Evolutionary conservation across 129 eudicot genomes (phyloP), one percentile per base, ranked within the genome.

Genomic region (Kitagawia praeruptora): DNA sequence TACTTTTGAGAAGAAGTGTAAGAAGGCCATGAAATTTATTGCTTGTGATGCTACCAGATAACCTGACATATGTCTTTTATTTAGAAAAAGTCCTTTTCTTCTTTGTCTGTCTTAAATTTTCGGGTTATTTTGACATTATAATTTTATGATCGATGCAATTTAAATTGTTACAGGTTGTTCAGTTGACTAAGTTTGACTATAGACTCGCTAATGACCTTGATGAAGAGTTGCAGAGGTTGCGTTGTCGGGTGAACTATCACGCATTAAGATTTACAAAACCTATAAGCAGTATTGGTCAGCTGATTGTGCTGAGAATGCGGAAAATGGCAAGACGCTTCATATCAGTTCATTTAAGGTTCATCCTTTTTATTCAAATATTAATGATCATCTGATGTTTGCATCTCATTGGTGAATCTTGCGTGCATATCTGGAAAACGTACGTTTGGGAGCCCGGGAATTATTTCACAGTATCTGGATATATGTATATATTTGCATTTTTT

Each of bases 301-400:
- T 76, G 74, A 80, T 95, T 37, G 93, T 95, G 75, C 81, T 75
- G 66, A 87, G 87, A 81, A 92, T 95, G 97, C 85, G 94, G 79
- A 87, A 95, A 83, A 95, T 92, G 97, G 87, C 89, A 56, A 88
- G 79, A 77, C 91, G 96, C 82, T 95, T 85, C 78, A 92, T 95
- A 77, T 97, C 97, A 46, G 89, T 95, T 86, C 98, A 95, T 86
- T 90, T 95, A 84, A 95, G 98, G 98, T 95, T 77, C 77, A 63
- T 27, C 38, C 18, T 10, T 63, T 54, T 54, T 54, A 1, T 54
- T 4, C 38, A 7, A 63, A 63, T 8, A 63, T 63, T 8, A n/a
- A 61, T 61, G 9, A 25, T 61, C 37, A 61, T 61, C 15, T 61
- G 11, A 61, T n/a, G 5, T 61, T 61, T 61, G 70, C 37, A 61